A percentile compares a stretch with the other conserved stretches of the same genome.
phyloP scores from a whole-genome alignment of 768 basidiomycete species.

The Mycena sanguinolenta region DNA sequence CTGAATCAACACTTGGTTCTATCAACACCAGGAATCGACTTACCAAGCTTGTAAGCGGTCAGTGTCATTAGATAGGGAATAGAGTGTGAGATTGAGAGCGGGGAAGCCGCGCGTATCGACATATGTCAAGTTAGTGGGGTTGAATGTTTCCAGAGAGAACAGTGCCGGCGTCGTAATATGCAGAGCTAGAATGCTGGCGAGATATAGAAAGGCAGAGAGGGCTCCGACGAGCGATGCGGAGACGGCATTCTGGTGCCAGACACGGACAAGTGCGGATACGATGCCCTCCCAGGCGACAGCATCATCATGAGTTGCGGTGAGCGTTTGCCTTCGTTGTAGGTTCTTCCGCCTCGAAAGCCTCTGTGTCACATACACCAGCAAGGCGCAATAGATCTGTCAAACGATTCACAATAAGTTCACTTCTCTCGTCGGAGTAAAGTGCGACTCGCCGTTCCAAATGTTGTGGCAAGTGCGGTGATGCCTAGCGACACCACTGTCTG shows the following conservation, averaged over 20 bases:
- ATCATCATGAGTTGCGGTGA: background rate
- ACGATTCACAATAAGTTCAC: too few relatives aligned
- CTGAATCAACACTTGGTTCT: too few relatives aligned
- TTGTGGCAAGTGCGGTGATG: background rate
- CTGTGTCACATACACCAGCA: background rate
- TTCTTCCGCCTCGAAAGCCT: background rate
- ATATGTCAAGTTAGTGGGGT: background rate
- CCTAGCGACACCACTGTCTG: background rate
- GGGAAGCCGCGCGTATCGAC: background rate
- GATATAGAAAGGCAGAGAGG: background rate
- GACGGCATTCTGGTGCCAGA: background rate
- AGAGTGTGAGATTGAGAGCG: background rate
- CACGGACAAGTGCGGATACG: background rate
- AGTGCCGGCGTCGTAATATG: background rate
- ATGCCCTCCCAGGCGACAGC: background rate
- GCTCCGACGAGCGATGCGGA: background rate
- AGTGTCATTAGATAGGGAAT: too few relatives aligned
- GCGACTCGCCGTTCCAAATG: background rate
- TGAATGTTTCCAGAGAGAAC: background rate
- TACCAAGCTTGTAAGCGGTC: too few relatives aligned
- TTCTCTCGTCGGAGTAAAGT: too few relatives aligned
- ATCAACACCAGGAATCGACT: too few relatives aligned
- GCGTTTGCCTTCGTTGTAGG: background rate
- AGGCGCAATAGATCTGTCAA: background rate
- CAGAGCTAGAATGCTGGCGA: background rate